These are phyloP conservation scores for Amanita exitialis DNA, from an alignment of 768 basidiomycete species.

Conservation along the genomic window DNA sequence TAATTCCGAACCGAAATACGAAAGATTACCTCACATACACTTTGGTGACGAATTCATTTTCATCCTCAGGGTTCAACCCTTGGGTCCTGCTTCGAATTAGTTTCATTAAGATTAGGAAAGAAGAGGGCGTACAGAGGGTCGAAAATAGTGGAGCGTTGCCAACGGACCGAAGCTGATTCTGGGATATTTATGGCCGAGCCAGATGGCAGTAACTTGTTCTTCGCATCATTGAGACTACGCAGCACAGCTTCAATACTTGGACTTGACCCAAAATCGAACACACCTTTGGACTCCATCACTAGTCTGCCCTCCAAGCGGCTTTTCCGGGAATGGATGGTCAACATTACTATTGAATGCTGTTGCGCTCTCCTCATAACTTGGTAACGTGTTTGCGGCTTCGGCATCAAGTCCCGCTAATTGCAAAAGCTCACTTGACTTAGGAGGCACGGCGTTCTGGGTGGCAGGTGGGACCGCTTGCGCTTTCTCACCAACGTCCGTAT, in stretches of 20 bases:
- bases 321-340: not conserved
- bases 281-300: not conserved
- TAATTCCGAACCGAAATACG: not conserved
- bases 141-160: conserved; percentile 54
- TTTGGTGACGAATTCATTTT: not conserved
- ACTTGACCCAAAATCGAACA: not conserved
- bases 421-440: conserved; percentile 29
- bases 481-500: not conserved
- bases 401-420: conserved; percentile 36
- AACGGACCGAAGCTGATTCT: conserved; percentile 14
- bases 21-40: not conserved
- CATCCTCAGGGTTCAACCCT: not conserved
- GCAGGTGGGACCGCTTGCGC: not conserved
- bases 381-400: conserved; percentile 27
- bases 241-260: conserved; percentile 4
- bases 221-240: conserved; percentile 7
- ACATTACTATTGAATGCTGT: not conserved
- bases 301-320: not conserved
- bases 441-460: conserved; percentile 2
- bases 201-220: conserved; percentile 1
- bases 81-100: not conserved
- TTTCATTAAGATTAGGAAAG: no score
- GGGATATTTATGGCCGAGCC: not conserved
- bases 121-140: conserved; percentile 42
- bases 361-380: conserved; percentile 49